These are phyloP conservation scores for Crithidia expoeki DNA, from an alignment of 208 protist genomes.

Conservation along the genomic window DNA sequence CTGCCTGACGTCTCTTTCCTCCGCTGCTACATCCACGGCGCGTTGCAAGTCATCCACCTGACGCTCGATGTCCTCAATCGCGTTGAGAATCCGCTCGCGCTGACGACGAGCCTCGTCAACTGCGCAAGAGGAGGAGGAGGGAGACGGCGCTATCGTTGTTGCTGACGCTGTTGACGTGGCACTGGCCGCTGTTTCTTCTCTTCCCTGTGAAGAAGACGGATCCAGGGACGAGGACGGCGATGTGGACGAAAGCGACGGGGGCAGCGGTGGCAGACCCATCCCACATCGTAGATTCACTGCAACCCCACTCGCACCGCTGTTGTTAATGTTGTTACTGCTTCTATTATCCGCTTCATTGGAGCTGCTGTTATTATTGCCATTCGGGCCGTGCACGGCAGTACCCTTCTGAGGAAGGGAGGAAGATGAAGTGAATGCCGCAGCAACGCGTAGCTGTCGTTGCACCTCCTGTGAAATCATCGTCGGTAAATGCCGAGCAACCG, in stretches of 20 bases:
- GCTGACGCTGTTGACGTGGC: no score
- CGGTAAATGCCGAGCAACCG: slow-evolving; percentile 15
- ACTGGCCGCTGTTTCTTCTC: no score
- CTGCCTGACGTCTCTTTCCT: slow-evolving; percentile 32
- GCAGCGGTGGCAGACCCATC: slow-evolving; percentile 10
- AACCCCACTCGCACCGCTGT: not conserved
- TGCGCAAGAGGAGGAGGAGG: not conserved
- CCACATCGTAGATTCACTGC: not conserved
- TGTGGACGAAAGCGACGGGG: not conserved
- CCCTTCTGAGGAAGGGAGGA: no score
- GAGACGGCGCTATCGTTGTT: not conserved
- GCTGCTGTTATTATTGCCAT: no score
- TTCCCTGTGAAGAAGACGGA: not conserved
- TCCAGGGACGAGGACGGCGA: not conserved
- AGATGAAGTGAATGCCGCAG: no score
- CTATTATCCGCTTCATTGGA: not conserved
- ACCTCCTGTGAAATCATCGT: slow-evolving; percentile 38
- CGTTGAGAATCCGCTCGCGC: slow-evolving; percentile 47
- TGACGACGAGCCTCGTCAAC: slow-evolving; percentile 34
- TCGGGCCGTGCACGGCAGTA: no score
- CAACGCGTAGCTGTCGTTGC: slow-evolving; percentile 38
- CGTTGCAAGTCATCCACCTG: slow-evolving; percentile 56
- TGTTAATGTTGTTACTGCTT: not conserved
- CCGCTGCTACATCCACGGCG: slow-evolving; percentile 44
- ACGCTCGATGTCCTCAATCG: slow-evolving; percentile 56